Base-by-base conservation (phyloP, 164 flowering plant genomes). In the Tetrastigma voinierianum region DNA sequence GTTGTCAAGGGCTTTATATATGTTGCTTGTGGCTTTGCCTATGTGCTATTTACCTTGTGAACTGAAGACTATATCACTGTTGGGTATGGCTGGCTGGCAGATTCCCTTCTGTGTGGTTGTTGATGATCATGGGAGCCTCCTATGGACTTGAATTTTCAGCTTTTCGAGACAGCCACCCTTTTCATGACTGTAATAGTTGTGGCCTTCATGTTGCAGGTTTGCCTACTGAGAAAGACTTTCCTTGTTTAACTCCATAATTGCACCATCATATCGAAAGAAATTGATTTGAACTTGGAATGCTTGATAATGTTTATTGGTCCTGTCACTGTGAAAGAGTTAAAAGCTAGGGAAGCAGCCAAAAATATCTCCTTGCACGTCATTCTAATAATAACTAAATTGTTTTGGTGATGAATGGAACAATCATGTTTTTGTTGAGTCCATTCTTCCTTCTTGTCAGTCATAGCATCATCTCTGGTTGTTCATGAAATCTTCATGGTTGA, bases 111-210 rank as follows among this genome's bases (percentile, higher is more conserved):
- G 81, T 63, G 84, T 83, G 52, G 73, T 83, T 59, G 70, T 76
- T 12, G 84, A 82, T 84, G 86, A 60, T 74, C 60, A 84, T 81
- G 83, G 85, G 83, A 17, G n/a, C 67, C 61, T 10, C 83, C 83
- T 1, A 79, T 83, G 85, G 87, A 83, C 77, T 76, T 84, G 19
- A 84, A 84, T 58, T 81, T 84, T 66, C 85, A 84, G 75, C 82
- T 84, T 43, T 84, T 84, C 66, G 87, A 84, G 77, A 84, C 87
- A 11, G 85, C 87, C 15, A 76, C 83, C 15, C 84, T 84, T 60
- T 75, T 84, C 43, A 74, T 84, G 15, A 80, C 85, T 2, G 85
- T 84, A 20, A 67, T 81, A 10, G 87, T 84, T 13, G 87, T 84
- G 10, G 85, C 87, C 53, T 81, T 83, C 67, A 64, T 84, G 75